A percentile compares a stretch with the other conserved stretches of the same genome.
Evolutionary conservation across 257 asterid species (phyloP).

Genomic region (Nicotiana noctiflora): DNA sequence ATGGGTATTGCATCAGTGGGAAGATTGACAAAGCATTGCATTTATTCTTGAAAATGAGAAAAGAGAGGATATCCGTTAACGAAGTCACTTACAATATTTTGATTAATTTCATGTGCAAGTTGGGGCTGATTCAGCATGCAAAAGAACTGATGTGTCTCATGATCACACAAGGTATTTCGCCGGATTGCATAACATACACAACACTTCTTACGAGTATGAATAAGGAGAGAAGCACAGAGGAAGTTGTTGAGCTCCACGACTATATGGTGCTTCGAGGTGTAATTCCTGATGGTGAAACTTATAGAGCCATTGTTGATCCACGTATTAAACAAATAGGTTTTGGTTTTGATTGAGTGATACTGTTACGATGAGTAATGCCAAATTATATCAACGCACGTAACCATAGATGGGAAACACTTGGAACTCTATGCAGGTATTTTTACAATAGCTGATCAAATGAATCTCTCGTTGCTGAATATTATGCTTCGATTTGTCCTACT

Average conservation of each 20-base stretch:
- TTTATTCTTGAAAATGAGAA: conserved; percentile 46
- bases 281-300: conserved; percentile 31
- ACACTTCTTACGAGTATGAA: conserved; percentile 36
- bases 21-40: conserved; percentile 36
- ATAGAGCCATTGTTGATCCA: conserved; percentile 37
- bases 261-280: conserved; percentile 49
- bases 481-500: neutral
- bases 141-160: conserved; percentile 36
- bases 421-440: neutral
- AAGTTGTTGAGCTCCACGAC: conserved; percentile 51
- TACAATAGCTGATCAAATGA: neutral
- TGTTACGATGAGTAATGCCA: neutral
- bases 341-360: conserved; percentile 1
- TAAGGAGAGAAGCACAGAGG: conserved; percentile 33
- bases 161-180: conserved; percentile 38
- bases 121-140: conserved; percentile 50
- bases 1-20: conserved; percentile 42
- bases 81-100: conserved; percentile 47
- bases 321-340: conserved; percentile 15
- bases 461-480: neutral
- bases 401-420: neutral
- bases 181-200: conserved; percentile 53
- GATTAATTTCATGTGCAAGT: conserved; percentile 49
- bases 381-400: neutral
- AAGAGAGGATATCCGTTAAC: conserved; percentile 36